phyloP scores from a whole-genome alignment of 306 rosid genomes.

The Pterocarpus macrocarpus region DNA sequence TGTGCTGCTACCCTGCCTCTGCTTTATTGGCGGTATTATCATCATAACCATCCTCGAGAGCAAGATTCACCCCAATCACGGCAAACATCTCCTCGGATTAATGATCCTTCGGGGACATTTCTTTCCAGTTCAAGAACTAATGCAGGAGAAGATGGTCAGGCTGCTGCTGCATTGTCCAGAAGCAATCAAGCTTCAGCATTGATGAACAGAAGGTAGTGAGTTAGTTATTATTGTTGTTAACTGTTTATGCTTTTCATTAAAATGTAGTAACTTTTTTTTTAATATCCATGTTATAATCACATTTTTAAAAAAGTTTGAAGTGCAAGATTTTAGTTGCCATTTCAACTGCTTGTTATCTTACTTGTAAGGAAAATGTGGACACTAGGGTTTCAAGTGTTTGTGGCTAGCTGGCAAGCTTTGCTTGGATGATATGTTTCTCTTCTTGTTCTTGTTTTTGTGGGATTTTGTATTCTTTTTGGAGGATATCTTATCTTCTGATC shows the following conservation, averaged over 20 bases:
- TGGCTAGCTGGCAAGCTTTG: slow-evolving; percentile 29
- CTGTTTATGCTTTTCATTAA: slow-evolving; percentile 7
- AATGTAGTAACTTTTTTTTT: neutral
- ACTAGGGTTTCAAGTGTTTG: slow-evolving; percentile 12
- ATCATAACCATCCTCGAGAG: slow-evolving; percentile 75
- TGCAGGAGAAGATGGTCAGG: slow-evolving; percentile 74
- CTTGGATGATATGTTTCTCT: neutral
- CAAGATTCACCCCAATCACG: slow-evolving; percentile 75
- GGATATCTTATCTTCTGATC: slow-evolving; percentile 11
- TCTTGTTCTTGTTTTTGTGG: neutral
- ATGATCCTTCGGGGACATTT: slow-evolving; percentile 69
- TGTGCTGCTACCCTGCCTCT: slow-evolving; percentile 94
- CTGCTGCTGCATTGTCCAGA: slow-evolving; percentile 60
- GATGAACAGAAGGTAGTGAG: slow-evolving; percentile 74
- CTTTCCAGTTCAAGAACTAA: slow-evolving; percentile 71
- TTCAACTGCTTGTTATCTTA: slow-evolving; percentile 17
- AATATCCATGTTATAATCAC: slow-evolving; percentile 7
- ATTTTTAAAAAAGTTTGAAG: neutral
- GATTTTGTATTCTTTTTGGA: slow-evolving; percentile 14
- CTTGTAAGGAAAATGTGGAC: neutral
- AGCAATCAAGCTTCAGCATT: slow-evolving; percentile 60
- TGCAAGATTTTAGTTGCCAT: slow-evolving; percentile 27
- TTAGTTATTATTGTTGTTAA: slow-evolving; percentile 45
- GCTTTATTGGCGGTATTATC: slow-evolving; percentile 91
- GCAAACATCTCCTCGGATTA: slow-evolving; percentile 80